Percentiles rank a stretch among this genome's conserved stretches.
Conservation (phyloP, 257 asterid genomes). For the Penstemon davidsonii region DNA sequence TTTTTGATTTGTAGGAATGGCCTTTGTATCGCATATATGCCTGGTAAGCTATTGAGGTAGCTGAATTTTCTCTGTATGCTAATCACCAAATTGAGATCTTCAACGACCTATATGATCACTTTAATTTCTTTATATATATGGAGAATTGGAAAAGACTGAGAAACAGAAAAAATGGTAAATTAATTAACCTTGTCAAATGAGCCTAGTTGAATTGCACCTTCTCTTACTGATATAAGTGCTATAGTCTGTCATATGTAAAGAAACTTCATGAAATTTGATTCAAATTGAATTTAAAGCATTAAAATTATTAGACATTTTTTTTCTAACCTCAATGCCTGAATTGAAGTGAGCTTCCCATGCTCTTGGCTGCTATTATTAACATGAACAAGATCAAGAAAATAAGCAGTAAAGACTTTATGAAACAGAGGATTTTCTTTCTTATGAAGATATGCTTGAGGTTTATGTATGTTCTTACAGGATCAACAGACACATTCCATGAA, state of each 20-base stretch:
- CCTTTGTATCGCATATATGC: conserved; percentile 56
- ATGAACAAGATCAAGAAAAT: conserved; percentile 12
- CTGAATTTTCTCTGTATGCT: conserved; percentile 72
- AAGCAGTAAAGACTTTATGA: background rate
- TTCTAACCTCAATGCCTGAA: conserved; percentile 79
- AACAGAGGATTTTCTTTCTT: background rate
- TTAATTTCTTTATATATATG: background rate
- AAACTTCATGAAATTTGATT: conserved; percentile 25
- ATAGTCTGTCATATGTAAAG: conserved; percentile 54
- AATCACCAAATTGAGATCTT: conserved; percentile 60
- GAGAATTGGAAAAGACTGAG: background rate
- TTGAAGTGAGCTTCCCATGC: conserved; percentile 85
- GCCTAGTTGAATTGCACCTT: conserved; percentile 82
- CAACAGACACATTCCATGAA: conserved; percentile 70
- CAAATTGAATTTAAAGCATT: conserved; percentile 4
- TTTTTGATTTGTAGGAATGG: conserved; percentile 45
- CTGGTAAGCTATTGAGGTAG: conserved; percentile 71
- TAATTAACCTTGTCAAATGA: conserved; percentile 60
- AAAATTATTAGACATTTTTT: background rate
- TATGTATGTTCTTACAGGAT: conserved; percentile 49
- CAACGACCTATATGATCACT: conserved; percentile 45
- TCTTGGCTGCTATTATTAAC: conserved; percentile 61
- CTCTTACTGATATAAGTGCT: conserved; percentile 70
- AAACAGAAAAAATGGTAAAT: background rate
- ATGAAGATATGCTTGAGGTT: background rate